Base-by-base conservation (phyloP, 2,329 filamentous ascomycete genomes). In the Alternaria solani region DNA sequence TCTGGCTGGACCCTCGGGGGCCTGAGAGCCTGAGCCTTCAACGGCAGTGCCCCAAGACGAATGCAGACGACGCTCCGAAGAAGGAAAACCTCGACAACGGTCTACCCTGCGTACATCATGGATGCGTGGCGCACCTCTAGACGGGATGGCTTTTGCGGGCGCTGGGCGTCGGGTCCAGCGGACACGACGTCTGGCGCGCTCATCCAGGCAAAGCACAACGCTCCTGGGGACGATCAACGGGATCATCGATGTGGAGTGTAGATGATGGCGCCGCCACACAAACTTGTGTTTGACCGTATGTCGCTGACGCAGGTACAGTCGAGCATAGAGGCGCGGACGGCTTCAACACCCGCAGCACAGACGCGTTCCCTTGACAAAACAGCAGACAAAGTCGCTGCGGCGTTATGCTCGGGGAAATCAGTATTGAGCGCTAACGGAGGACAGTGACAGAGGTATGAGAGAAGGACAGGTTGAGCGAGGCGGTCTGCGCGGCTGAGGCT, bases 91-190 rank as follows among this genome's bases (percentile, higher is more conserved):
- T 42, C 38, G 39, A 61, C 61, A 64, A 68, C 67, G 59, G 63
- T 48, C 42, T 69, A 67, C 72, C 69, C 70, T 72, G 70, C 59
- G 67, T 61, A 43, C 65, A 72, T 70, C 65, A 65, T 64, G 57
- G 61, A 66, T 68, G 52, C 55, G 51, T 62, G 70, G 57, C 69
- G 72, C 72, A 70, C 66, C 69, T 72, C 68, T 69, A 70, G 70
- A 66, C 69, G 71, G 73, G 71, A 67, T 64, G 72, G 73, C 73
- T 75, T 75, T 71, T 66, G 63, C 62, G 68, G 72, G 72, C 69
- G 74, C 72, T 63, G 55, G 67, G 72, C 71, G 74, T 73, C 62
- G 55, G 67, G 63, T 59, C 69, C 69, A 72, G 68, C 68, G 68
- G 73, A 62, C 68, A 69, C 69, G 67, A 73, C 66, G 66, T 69